Evolutionary conservation across 768 basidiomycete genomes (phyloP), one percentile per base, ranked within the genome.

Genomic region (Boletales sp.): DNA sequence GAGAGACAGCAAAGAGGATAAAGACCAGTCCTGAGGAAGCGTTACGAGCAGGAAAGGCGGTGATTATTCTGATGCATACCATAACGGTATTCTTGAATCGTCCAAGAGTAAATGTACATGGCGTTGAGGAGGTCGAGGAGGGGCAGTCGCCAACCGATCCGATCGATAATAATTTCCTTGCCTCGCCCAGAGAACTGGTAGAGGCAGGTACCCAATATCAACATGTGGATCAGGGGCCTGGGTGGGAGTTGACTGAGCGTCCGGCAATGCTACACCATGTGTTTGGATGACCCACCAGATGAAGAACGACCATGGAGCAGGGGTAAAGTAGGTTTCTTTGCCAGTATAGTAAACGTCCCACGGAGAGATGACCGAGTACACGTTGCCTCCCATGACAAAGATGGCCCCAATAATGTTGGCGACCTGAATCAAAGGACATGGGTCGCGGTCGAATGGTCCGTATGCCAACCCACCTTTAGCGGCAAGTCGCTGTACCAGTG

Each of bases 241-340:
- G 33, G 18, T 36, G 11, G 15, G 1, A 46, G 47, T 42, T n/a
- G 40, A 12, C 5, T 41, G 19, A 44, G 47, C 25, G 44, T 46
- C 38, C 3, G 19, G 37, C 10, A 15, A 12, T 14, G 32, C 6
- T 21, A 17, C 31, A 30, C 7, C 8, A 6, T 19, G 5, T 9
- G 15, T 25, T 21, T 32, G 11, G 34, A 28, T 13, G 52, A 64
- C 74, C 38, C 50, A 79, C 82, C 83, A 85, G 55, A 83, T 74
- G 64, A 76, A 75, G 68, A 81, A 84, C 14, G 80, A 77, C 72
- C 79, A 85, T 14, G 75, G 68, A 1, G 80, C 78, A 2, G 85
- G 85, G 1, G 86, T 86, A 52, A 87, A 74, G 70, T 84, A 87
- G 4, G 85, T 86, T 53, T 79, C 76, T 64, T 77, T 80, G 25